A percentile compares a stretch with the other conserved stretches of the same genome.
phyloP scores from a whole-genome alignment of 495 filamentous ascomycete species.

The Saxispiralis lemnorum region DNA sequence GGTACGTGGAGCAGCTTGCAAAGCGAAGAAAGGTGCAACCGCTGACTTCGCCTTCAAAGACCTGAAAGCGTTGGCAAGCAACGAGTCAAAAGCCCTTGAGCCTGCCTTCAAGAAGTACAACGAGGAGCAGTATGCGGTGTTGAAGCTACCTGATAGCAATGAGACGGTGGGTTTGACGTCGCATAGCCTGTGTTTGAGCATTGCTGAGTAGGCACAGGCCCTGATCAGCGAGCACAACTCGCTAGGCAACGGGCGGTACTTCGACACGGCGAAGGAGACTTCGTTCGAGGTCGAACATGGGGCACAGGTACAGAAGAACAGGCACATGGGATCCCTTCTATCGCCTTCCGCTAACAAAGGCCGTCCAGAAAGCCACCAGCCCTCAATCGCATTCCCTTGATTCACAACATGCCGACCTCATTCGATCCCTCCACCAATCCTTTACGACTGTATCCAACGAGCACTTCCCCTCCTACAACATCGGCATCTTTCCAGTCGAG shows the following conservation, averaged over 20 bases:
- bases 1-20: slow-evolving; percentile 36
- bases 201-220: slow-evolving; percentile 33
- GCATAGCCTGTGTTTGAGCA: not conserved
- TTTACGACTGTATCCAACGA: slow-evolving; percentile 63
- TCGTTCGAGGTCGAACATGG: slow-evolving; percentile 78
- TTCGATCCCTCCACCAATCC: slow-evolving; percentile 65
- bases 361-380: slow-evolving; percentile 57
- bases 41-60: slow-evolving; percentile 33
- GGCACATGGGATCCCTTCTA: no score
- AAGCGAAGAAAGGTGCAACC: not conserved
- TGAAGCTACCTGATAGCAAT: slow-evolving; percentile 73
- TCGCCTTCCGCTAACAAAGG: not conserved
- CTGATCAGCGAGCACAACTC: slow-evolving; percentile 74
- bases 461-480: slow-evolving; percentile 69
- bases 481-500: slow-evolving; percentile 64
- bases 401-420: slow-evolving; percentile 57
- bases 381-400: slow-evolving; percentile 70
- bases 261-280: slow-evolving; percentile 66
- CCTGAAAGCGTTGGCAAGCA: slow-evolving; percentile 63
- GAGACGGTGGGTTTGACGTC: slow-evolving; percentile 46
- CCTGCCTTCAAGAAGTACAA: slow-evolving; percentile 91
- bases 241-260: slow-evolving; percentile 65
- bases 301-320: slow-evolving; percentile 40
- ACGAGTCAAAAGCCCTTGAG: slow-evolving; percentile 47
- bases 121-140: slow-evolving; percentile 74